These are phyloP conservation scores for Alternaria gaisen DNA, from an alignment of 2,329 filamentous ascomycete species.

Conservation along the genomic window DNA sequence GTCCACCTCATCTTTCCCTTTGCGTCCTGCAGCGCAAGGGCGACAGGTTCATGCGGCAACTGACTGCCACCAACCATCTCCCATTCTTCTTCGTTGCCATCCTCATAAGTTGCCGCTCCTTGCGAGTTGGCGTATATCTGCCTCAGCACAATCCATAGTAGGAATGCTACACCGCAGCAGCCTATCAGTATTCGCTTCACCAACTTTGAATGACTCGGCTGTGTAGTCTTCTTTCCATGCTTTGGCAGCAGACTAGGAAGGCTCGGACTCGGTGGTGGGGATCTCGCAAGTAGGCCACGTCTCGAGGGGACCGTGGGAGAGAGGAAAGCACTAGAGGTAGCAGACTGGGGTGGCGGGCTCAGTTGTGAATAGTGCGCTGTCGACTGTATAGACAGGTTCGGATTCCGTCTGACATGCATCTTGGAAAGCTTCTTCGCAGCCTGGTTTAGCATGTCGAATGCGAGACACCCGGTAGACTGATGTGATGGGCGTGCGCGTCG, in stretches of 20 bases:
- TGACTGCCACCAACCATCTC: conserved; percentile 73
- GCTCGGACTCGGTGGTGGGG: conserved; percentile 74
- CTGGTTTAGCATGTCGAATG: conserved; percentile 48
- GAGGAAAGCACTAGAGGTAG: conserved; percentile 49
- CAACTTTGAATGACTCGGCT: conserved; percentile 63
- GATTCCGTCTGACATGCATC: conserved; percentile 59
- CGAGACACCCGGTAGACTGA: conserved; percentile 1
- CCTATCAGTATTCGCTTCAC: conserved; percentile 66
- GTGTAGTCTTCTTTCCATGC: conserved; percentile 67
- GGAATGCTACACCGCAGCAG: conserved; percentile 55
- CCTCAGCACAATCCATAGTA: conserved; percentile 61
- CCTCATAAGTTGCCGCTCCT: conserved; percentile 23
- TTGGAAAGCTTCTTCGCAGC: conserved; percentile 46
- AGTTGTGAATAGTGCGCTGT: conserved; percentile 48
- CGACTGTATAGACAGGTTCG: conserved; percentile 57
- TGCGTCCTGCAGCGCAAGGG: conserved; percentile 73
- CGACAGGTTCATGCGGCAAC: conserved; percentile 76
- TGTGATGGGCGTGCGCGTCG: not conserved
- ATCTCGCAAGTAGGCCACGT: conserved; percentile 71
- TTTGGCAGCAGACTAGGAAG: conserved; percentile 73
- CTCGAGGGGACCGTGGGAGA: conserved; percentile 47
- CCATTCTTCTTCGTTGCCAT: conserved; percentile 57
- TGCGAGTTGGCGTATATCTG: conserved; percentile 40
- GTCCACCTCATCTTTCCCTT: conserved; percentile 78
- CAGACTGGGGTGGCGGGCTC: conserved; percentile 39